Evolutionary conservation across 306 rosid genomes (phyloP).

Genomic region (Fragaria nilgerrensis): DNA sequence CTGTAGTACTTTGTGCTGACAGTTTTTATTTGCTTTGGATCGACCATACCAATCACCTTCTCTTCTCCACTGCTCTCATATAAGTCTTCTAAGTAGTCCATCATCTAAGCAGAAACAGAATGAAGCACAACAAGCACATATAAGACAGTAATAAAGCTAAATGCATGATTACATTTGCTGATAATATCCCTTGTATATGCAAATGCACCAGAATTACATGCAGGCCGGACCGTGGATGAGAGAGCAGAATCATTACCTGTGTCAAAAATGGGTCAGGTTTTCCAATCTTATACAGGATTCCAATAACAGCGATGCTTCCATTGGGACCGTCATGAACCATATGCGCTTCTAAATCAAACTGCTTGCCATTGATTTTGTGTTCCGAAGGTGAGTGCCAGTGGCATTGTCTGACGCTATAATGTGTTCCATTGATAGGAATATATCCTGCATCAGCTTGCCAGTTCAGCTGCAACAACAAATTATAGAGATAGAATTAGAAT

Average conservation of each 20-base stretch:
- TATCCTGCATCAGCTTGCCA: constrained; percentile 43
- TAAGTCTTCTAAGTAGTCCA: constrained; percentile 26
- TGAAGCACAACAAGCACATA: not conserved
- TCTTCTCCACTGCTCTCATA: constrained; percentile 15
- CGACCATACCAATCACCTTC: constrained; percentile 30
- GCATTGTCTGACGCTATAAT: constrained; percentile 45
- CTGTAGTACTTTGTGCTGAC: constrained; percentile 41
- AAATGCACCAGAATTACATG: not conserved
- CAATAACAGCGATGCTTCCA: constrained; percentile 54
- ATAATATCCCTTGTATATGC: not conserved
- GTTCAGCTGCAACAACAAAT: constrained; percentile 40
- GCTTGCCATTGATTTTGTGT: constrained; percentile 58
- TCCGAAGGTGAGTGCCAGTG: constrained; percentile 93
- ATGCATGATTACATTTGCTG: not conserved
- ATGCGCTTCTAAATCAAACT: constrained; percentile 62
- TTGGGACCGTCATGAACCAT: constrained; percentile 52
- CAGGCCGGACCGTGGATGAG: not conserved
- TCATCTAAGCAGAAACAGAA: constrained; percentile 30
- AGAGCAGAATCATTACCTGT: constrained; percentile 31
- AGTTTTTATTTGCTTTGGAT: constrained; percentile 39
- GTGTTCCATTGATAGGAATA: constrained; percentile 46
- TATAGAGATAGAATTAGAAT: not conserved
- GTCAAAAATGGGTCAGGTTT: constrained; percentile 48
- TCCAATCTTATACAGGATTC: constrained; percentile 51
- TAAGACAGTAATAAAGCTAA: not conserved